Conservation (phyloP, 768 basidiomycete genomes). For the Nidularia pulvinata region DNA sequence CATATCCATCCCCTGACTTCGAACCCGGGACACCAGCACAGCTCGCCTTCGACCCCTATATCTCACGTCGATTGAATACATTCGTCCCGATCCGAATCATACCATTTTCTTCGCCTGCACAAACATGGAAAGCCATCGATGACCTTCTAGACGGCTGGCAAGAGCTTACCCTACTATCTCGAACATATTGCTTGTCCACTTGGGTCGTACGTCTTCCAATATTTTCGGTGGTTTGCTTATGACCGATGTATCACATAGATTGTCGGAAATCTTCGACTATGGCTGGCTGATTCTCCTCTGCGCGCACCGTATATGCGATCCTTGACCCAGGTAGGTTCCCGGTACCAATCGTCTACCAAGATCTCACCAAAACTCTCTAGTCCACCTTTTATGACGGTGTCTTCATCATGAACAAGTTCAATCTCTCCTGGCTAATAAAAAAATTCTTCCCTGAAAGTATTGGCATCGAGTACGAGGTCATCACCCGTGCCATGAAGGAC, state of each 20-base stretch:
- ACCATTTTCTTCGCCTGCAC: slow-evolving; percentile 41
- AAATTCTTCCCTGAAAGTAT: slow-evolving; percentile 65
- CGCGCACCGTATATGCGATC: slow-evolving; percentile 64
- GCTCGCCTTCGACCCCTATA: slow-evolving; percentile 63
- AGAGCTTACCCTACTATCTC: slow-evolving; percentile 46
- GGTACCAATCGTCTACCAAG: too few relatives aligned
- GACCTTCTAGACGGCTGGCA: slow-evolving; percentile 55
- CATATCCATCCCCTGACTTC: slow-evolving; percentile 32
- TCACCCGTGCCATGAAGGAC: slow-evolving; percentile 33
- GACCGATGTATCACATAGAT: too few relatives aligned
- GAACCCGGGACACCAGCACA: slow-evolving; percentile 43
- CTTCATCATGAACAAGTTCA: slow-evolving; percentile 48
- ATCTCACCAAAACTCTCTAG: slow-evolving; percentile 38
- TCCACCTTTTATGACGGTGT: slow-evolving; percentile 58
- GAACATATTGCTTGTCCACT: slow-evolving; percentile 39
- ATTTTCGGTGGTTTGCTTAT: too few relatives aligned
- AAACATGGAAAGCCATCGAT: slow-evolving; percentile 51
- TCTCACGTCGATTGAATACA: slow-evolving; percentile 65
- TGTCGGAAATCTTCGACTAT: slow-evolving; percentile 49
- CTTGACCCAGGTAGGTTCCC: slow-evolving; percentile 55
- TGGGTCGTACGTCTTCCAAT: too few relatives aligned
- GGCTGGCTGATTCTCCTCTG: slow-evolving; percentile 36
- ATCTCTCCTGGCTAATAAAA: slow-evolving; percentile 55
- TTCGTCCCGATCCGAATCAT: slow-evolving; percentile 70
- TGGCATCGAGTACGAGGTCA: slow-evolving; percentile 48